Evolutionary conservation across 2,329 filamentous ascomycete genomes (phyloP).

Genomic region (Botrytis hyacinthi): DNA sequence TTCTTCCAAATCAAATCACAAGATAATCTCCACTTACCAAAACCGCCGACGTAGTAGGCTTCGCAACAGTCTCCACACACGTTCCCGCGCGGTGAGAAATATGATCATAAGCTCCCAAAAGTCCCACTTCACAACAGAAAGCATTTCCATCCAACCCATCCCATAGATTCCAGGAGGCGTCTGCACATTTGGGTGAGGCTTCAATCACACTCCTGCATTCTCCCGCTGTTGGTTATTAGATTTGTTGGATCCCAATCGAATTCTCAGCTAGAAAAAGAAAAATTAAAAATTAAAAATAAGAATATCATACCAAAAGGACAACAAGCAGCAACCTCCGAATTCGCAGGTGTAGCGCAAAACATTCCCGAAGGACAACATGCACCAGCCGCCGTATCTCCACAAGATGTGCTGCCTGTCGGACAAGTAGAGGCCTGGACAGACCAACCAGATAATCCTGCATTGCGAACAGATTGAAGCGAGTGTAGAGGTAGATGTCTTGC

Average conservation of each 20-base stretch:
- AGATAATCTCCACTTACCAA: constrained; percentile 10
- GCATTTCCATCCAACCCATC: constrained; percentile 23
- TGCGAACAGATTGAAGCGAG: background rate
- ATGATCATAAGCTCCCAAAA: constrained; percentile 22
- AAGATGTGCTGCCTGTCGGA: constrained; percentile 12
- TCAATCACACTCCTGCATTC: constrained; percentile 21
- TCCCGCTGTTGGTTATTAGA: constrained; percentile 12
- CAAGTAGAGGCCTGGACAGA: constrained; percentile 19
- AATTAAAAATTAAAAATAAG: background rate
- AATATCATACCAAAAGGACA: constrained; percentile 20
- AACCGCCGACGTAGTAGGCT: constrained; percentile 17
- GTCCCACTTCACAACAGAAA: constrained; percentile 24
- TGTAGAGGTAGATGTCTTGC: background rate
- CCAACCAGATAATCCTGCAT: constrained; percentile 11
- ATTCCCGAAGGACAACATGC: constrained; percentile 24
- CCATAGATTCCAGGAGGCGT: constrained; percentile 22
- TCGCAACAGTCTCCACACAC: constrained; percentile 20
- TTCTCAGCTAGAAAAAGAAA: background rate
- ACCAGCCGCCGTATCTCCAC: constrained; percentile 14
- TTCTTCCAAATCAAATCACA: background rate
- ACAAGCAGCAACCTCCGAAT: constrained; percentile 25
- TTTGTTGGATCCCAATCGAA: background rate
- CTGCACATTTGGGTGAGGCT: constrained; percentile 19
- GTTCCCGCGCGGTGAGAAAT: constrained; percentile 21
- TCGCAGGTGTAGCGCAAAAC: constrained; percentile 20